A percentile compares a stretch with the other conserved stretches of the same genome.
Evolutionary conservation across 768 basidiomycete genomes (phyloP).

Genomic region (Chalciporus sphaerocephalus): DNA sequence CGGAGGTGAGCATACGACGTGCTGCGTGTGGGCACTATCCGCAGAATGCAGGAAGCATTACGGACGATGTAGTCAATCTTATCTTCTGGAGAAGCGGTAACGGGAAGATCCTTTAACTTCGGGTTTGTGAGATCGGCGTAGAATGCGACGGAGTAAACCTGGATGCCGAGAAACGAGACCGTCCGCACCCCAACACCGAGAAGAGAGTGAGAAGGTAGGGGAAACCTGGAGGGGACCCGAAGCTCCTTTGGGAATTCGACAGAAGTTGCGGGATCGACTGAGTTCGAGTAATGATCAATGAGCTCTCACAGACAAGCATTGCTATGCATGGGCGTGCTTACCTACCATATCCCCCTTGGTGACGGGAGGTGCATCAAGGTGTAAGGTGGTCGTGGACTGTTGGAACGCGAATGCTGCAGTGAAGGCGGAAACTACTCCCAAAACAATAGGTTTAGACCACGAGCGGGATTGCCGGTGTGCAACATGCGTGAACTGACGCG

Average conservation of each 20-base stretch:
- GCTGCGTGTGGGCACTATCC: constrained; percentile 79
- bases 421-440: constrained; percentile 33
- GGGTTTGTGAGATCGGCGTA: constrained; percentile 79
- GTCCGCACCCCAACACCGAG: constrained; percentile 84
- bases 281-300: neutral
- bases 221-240: constrained; percentile 57
- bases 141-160: constrained; percentile 88
- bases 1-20: constrained; percentile 78
- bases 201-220: constrained; percentile 60
- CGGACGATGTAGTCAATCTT: constrained; percentile 65
- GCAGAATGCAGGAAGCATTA: constrained; percentile 66
- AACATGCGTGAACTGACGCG: constrained; percentile 6
- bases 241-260: constrained; percentile 69
- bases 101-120: constrained; percentile 55
- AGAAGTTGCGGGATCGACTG: constrained; percentile 72
- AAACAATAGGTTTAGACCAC: constrained; percentile 25
- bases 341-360: constrained; percentile 20
- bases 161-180: constrained; percentile 82
- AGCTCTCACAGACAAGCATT: neutral
- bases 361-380: constrained; percentile 42
- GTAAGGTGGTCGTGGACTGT: constrained; percentile 27
- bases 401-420: constrained; percentile 28
- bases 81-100: constrained; percentile 56
- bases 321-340: neutral
- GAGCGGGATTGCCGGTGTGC: constrained; percentile 6